Evolutionary conservation across 176 grass and related monocot genomes (phyloP), one percentile per base, ranked within the genome.

Genomic region (Zoysia japonica): DNA sequence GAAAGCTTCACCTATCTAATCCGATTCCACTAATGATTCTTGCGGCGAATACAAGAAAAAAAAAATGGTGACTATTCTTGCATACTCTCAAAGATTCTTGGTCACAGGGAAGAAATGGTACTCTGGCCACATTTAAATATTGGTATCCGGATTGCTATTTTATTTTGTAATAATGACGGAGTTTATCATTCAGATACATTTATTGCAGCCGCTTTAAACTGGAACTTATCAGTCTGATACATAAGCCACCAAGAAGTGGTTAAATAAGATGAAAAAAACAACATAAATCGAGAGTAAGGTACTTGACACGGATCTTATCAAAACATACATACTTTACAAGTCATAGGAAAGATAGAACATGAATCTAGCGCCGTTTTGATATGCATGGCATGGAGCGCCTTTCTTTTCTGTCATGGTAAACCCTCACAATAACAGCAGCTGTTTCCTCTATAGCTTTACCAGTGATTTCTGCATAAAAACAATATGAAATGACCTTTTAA

Each of bases 361-460:
- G n/a, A 54, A 73, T 36, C 82, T 95, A 99, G 86, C 95, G 95
- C 78, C 92, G 90, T 91, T 85, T 93, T 48, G 96, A 95, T 79
- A 99, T 95, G 72, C 88, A 82, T 65, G 96, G 92, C 92, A 99
- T 99, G 15, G 82, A 93, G 52, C 86, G 95, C 65, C 84, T 95
- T 83, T 91, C 67, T 72, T 81, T 95, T 78, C 89, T 99, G 69
- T 99, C 96, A 74, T 93, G 92, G 72, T 84, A 87, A 67, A 95
- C 89, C 65, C 96, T 91, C 48, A 95, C 88, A 57, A 99, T 9
- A 9, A 99, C 64, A 72, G 96, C 92, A 60, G 96, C 96, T 64
- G 96, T 99, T 95, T 99, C 96, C 82, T 99, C 96, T 76, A 99
- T 69, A 64, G 96, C 96, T 93, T 93, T 99, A 70, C 90, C 92